Conservation (phyloP, 139 green algal genomes). For the Chlorella sp. region DNA sequence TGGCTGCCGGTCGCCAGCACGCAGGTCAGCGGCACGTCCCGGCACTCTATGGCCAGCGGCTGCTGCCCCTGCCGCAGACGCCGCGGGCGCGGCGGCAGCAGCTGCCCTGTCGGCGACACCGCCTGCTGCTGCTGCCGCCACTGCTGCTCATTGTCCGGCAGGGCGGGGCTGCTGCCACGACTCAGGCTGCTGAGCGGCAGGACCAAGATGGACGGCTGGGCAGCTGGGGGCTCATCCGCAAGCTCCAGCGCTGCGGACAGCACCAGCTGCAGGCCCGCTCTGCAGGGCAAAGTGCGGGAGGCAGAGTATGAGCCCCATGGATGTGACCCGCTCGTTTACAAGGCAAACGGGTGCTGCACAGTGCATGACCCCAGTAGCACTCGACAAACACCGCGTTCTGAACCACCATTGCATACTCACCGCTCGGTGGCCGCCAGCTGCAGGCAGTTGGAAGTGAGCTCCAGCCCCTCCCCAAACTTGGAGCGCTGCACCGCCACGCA, state of each 20-base stretch:
- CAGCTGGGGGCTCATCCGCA: background rate
- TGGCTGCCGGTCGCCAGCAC: background rate
- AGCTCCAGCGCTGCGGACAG: constrained; percentile 22
- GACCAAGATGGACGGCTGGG: constrained; percentile 12
- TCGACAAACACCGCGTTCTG: background rate
- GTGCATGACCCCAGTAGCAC: background rate
- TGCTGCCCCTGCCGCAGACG: background rate
- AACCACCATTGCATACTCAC: background rate
- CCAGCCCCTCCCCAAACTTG: background rate
- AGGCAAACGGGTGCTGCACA: too few relatives aligned
- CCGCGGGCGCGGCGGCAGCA: background rate
- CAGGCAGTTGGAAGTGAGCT: constrained; percentile 12
- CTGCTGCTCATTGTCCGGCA: background rate
- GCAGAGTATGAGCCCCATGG: too few relatives aligned
- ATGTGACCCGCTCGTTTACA: too few relatives aligned
- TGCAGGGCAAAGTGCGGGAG: background rate
- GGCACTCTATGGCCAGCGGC: background rate
- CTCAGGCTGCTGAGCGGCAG: background rate
- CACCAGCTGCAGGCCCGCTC: constrained; percentile 20
- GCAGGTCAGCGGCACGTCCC: background rate
- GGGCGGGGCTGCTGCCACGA: too few relatives aligned
- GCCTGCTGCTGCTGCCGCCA: background rate
- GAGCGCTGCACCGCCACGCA: constrained; percentile 22
- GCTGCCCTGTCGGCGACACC: background rate
- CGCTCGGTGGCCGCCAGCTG: background rate